Percentiles rank a stretch among this genome's conserved stretches.
These are phyloP conservation scores for Citrus inodora DNA, from an alignment of 345 rosid genomes.

Conservation along the genomic window DNA sequence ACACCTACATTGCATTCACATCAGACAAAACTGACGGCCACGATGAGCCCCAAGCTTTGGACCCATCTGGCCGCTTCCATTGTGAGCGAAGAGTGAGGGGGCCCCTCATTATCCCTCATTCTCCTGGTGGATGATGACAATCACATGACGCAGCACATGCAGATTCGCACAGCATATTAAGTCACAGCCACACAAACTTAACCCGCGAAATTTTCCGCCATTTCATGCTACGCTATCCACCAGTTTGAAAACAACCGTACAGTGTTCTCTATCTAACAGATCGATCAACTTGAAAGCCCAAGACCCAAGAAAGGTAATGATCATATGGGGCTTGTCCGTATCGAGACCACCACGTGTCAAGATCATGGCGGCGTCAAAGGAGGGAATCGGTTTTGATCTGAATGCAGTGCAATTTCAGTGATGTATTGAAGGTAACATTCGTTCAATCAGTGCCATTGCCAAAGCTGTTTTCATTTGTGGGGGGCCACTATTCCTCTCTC, in stretches of 20 bases:
- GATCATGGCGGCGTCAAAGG: not conserved
- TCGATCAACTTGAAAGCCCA: constrained; percentile 8
- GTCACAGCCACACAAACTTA: not conserved
- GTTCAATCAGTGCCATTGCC: too few relatives aligned
- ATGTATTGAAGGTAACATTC: too few relatives aligned
- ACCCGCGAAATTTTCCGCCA: not conserved
- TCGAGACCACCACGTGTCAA: constrained; percentile 1
- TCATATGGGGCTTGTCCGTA: not conserved
- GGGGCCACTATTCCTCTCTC: too few relatives aligned
- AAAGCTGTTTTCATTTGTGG: too few relatives aligned
- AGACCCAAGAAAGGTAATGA: not conserved
- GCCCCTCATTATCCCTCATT: constrained; percentile 4
- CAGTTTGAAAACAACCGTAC: constrained; percentile 21
- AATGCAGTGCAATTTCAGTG: not conserved
- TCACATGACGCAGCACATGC: constrained; percentile 10
- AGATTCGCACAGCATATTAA: not conserved
- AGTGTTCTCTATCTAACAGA: constrained; percentile 12
- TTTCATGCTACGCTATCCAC: not conserved
- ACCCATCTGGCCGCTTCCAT: constrained; percentile 8
- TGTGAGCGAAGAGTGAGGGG: not conserved
- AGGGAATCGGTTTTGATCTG: not conserved
- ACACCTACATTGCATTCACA: constrained; percentile 39
- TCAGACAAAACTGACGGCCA: constrained; percentile 28
- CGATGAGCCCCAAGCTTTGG: constrained; percentile 14
- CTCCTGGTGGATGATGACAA: constrained; percentile 23